Conservation (phyloP, 2,329 filamentous ascomycete species). For the Myotisia sp. region DNA sequence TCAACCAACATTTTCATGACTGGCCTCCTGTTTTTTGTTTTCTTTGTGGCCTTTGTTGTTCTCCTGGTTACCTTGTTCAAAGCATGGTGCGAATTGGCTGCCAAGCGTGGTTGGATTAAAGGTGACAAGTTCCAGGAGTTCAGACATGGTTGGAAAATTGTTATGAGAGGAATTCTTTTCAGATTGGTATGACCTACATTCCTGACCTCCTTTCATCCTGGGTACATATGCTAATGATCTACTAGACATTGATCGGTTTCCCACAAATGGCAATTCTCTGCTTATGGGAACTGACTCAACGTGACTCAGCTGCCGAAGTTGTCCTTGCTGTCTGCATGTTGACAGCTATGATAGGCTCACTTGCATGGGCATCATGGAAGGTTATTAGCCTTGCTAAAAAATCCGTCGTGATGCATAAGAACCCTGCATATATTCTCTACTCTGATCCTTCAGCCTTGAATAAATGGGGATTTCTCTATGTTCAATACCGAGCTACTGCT, state of each 20-base stretch:
- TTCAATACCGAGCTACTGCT: conserved; percentile 86
- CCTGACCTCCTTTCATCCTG: conserved; percentile 1
- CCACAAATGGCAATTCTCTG: conserved; percentile 82
- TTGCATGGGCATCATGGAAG: conserved; percentile 78
- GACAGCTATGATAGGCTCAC: conserved; percentile 59
- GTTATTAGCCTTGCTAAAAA: conserved; percentile 78
- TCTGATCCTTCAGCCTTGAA: conserved; percentile 87
- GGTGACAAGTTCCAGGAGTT: conserved; percentile 81
- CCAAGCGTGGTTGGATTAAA: conserved; percentile 64
- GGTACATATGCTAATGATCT: background rate
- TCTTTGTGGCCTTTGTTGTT: conserved; percentile 64
- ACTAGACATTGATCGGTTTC: conserved; percentile 67
- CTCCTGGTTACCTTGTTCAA: conserved; percentile 67
- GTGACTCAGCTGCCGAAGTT: conserved; percentile 73
- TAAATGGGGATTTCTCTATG: conserved; percentile 97
- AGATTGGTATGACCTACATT: conserved; percentile 42
- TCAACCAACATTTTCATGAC: conserved; percentile 88
- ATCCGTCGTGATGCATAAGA: conserved; percentile 83
- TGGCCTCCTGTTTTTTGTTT: conserved; percentile 72
- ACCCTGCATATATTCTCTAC: conserved; percentile 92
- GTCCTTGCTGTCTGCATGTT: conserved; percentile 83
- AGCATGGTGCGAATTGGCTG: conserved; percentile 59
- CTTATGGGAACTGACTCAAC: conserved; percentile 80
- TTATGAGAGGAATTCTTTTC: conserved; percentile 88
- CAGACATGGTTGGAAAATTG: conserved; percentile 82